phyloP scores from a whole-genome alignment of 1,284 basidiomycete genomes.

The Apiotrichum gracile region DNA sequence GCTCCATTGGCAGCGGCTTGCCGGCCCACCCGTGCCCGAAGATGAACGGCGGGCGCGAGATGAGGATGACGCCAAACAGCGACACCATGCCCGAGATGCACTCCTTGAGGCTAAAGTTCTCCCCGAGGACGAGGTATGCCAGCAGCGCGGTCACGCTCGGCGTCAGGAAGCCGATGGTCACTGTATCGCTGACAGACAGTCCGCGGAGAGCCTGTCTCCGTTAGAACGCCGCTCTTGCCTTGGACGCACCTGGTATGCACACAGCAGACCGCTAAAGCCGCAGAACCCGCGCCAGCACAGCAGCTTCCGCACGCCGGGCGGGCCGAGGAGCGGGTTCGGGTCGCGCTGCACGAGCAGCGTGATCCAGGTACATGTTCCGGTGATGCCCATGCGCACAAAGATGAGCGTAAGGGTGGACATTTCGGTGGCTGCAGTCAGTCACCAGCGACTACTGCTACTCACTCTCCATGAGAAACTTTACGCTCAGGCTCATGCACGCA shows the following conservation, averaged over 20 bases:
- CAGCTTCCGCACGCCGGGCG: conserved; percentile 58
- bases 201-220: conserved; percentile 57
- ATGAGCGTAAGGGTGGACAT: conserved; percentile 38
- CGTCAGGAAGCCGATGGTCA: conserved; percentile 67
- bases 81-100: conserved; percentile 59
- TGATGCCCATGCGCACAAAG: conserved; percentile 46
- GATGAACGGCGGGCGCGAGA: conserved; percentile 59
- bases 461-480: conserved; percentile 36
- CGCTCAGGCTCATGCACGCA: conserved; percentile 55
- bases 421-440: conserved; percentile 11
- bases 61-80: conserved; percentile 59
- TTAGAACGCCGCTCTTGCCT: too few species aligned
- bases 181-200: conserved; percentile 66
- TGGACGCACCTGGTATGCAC: conserved; percentile 48
- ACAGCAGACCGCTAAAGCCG: conserved; percentile 48
- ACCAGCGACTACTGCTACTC: not conserved
- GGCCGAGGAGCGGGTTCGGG: conserved; percentile 62
- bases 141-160: conserved; percentile 65
- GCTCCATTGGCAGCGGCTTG: conserved; percentile 52
- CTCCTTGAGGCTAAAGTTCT: conserved; percentile 58
- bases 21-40: conserved; percentile 44
- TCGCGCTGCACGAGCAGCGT: conserved; percentile 53
- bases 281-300: conserved; percentile 58
- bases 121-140: conserved; percentile 62
- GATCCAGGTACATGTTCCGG: conserved; percentile 50